Percentiles rank a stretch among this genome's conserved stretches.
These are phyloP conservation scores for Quercus agrifolia DNA, from an alignment of 306 rosid species.

Conservation along the genomic window DNA sequence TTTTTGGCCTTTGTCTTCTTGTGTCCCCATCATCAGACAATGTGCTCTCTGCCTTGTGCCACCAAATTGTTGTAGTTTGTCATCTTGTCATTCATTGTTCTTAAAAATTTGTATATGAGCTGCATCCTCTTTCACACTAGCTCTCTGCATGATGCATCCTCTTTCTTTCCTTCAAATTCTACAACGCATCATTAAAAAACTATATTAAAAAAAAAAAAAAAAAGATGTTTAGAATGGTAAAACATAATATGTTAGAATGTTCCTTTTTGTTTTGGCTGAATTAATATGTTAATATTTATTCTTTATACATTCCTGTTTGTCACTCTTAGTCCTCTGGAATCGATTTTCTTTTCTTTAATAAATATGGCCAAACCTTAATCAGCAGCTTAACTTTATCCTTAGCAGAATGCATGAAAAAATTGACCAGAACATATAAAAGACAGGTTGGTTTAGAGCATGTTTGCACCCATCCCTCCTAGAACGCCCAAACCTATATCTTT, in stretches of 20 bases:
- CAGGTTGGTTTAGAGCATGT: neutral
- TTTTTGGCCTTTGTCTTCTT: neutral
- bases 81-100: neutral
- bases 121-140: neutral
- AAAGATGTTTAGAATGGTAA: neutral
- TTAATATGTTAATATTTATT: neutral
- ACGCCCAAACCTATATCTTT: neutral
- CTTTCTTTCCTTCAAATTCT: neutral
- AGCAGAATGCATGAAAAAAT: neutral
- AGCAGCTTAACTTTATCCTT: neutral
- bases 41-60: neutral
- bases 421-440: neutral
- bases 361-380: neutral
- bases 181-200: neutral
- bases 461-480: neutral
- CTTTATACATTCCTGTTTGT: neutral
- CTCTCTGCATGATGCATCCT: neutral
- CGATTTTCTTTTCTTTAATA: neutral
- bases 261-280: too few relatives aligned
- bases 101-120: neutral
- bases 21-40: neutral
- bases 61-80: neutral
- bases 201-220: neutral
- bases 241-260: neutral
- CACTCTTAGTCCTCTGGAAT: neutral